These are phyloP conservation scores for Alternaria sp. DNA, from an alignment of 2,329 filamentous ascomycete species.

Conservation along the genomic window DNA sequence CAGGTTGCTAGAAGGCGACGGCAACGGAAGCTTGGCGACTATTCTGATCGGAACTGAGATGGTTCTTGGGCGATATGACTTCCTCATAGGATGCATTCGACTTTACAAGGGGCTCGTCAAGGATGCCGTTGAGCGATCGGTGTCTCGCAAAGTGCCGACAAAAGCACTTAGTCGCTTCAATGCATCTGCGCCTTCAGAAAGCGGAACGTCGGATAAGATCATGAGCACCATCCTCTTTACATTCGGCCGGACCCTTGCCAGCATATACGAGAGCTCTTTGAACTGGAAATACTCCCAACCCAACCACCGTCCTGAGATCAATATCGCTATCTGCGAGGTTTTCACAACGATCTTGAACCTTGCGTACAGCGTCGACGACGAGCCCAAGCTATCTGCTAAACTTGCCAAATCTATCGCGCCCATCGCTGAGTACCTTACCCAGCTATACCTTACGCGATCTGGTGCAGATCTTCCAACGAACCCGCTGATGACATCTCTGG, in stretches of 20 bases:
- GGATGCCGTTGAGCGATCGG: constrained; percentile 72
- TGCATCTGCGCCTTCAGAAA: constrained; percentile 59
- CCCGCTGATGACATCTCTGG: constrained; percentile 74
- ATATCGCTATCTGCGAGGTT: constrained; percentile 69
- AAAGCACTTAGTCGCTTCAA: constrained; percentile 59
- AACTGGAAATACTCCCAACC: constrained; percentile 82
- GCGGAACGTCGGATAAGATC: constrained; percentile 78
- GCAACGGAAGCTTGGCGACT: constrained; percentile 75
- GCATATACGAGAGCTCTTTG: constrained; percentile 83
- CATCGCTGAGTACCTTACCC: constrained; percentile 76
- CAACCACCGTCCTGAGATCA: constrained; percentile 71
- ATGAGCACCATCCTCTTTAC: constrained; percentile 74
- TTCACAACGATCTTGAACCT: constrained; percentile 75
- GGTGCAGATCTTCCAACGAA: constrained; percentile 76
- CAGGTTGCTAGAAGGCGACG: constrained; percentile 76
- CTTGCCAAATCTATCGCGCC: constrained; percentile 70
- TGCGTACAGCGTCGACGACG: constrained; percentile 76
- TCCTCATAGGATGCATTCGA: constrained; percentile 74
- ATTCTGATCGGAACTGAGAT: constrained; percentile 86
- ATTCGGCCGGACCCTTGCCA: constrained; percentile 76
- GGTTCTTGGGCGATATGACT: constrained; percentile 74
- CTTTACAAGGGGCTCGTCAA: constrained; percentile 79
- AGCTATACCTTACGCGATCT: constrained; percentile 75
- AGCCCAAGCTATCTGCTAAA: constrained; percentile 54
- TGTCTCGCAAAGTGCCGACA: constrained; percentile 66